Percentiles rank a stretch among this genome's conserved stretches.
Evolutionary conservation across 495 filamentous ascomycete species (phyloP).

Genomic region (Chaetomium fimeti): DNA sequence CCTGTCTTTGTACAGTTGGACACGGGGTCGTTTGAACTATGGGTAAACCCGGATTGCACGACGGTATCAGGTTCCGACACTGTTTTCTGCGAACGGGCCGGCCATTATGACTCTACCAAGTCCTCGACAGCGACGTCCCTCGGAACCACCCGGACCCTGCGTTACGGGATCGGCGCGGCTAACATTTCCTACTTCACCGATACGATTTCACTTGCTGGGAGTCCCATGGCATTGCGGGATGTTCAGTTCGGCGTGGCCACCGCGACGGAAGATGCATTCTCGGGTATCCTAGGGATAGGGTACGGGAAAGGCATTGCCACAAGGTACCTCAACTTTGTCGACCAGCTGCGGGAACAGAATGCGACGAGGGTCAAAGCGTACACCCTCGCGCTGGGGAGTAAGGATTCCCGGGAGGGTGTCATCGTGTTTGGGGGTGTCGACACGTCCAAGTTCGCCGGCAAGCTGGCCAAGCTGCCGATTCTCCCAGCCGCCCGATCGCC

Average conservation of each 20-base stretch:
- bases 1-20: constrained; percentile 50
- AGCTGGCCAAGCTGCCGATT: constrained; percentile 67
- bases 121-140: constrained; percentile 40
- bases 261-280: constrained; percentile 42
- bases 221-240: constrained; percentile 34
- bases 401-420: constrained; percentile 58
- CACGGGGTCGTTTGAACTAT: constrained; percentile 53
- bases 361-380: constrained; percentile 48
- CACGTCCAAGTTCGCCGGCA: constrained; percentile 74
- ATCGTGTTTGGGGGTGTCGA: constrained; percentile 93
- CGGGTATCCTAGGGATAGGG: constrained; percentile 50
- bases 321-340: constrained; percentile 47
- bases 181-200: constrained; percentile 48
- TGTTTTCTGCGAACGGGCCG: constrained; percentile 45
- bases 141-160: constrained; percentile 37
- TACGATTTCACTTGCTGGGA: constrained; percentile 42
- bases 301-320: constrained; percentile 45
- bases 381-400: constrained; percentile 49
- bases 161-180: constrained; percentile 49
- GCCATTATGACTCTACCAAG: constrained; percentile 39
- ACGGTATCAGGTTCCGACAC: constrained; percentile 39
- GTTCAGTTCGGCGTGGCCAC: constrained; percentile 50
- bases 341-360: constrained; percentile 43
- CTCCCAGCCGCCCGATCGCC: constrained; percentile 47
- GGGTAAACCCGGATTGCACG: constrained; percentile 52